These are phyloP conservation scores for Lipomyces yamadae DNA, from an alignment of 805 yeast species.

Conservation along the genomic window DNA sequence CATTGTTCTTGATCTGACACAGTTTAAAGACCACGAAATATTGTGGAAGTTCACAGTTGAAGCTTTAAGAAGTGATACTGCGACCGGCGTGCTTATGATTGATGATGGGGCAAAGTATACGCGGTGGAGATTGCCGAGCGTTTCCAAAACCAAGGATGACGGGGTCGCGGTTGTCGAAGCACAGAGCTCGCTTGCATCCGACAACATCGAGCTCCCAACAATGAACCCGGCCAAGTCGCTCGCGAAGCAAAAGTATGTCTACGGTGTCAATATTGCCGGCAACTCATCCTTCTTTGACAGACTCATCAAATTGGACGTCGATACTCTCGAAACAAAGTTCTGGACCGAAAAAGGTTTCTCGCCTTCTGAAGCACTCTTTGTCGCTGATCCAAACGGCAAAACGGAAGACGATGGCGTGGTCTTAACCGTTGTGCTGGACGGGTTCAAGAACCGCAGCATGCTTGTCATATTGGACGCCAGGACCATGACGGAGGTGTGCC, in stretches of 20 bases:
- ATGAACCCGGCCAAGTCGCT: slow-evolving; percentile 11
- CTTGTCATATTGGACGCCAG: slow-evolving; percentile 30
- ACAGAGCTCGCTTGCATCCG: not conserved
- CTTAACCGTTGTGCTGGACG: slow-evolving; percentile 28
- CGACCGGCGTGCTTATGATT: not conserved
- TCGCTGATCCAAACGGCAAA: slow-evolving; percentile 15
- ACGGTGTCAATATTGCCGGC: slow-evolving; percentile 14
- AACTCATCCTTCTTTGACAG: slow-evolving; percentile 13
- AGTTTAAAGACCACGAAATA: slow-evolving; percentile 6
- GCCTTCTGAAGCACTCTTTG: slow-evolving; percentile 20
- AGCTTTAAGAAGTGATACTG: slow-evolving; percentile 18
- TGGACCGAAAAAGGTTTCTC: slow-evolving; percentile 20
- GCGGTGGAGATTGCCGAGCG: slow-evolving; percentile 20
- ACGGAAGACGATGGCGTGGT: slow-evolving; percentile 31
- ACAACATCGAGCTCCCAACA: slow-evolving; percentile 20
- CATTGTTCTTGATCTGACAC: slow-evolving; percentile 11
- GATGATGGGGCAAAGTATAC: slow-evolving; percentile 3
- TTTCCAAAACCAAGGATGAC: not conserved
- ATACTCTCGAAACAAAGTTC: not conserved
- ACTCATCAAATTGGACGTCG: slow-evolving; percentile 13
- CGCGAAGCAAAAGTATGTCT: slow-evolving; percentile 10
- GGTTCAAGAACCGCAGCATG: slow-evolving; percentile 20
- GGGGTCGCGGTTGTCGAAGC: slow-evolving; percentile 16
- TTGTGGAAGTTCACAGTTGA: slow-evolving; percentile 16
- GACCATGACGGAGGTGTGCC: slow-evolving; percentile 28